These are phyloP conservation scores for Vitis rupestris DNA, from an alignment of 164 flowering plant species.

Conservation along the genomic window DNA sequence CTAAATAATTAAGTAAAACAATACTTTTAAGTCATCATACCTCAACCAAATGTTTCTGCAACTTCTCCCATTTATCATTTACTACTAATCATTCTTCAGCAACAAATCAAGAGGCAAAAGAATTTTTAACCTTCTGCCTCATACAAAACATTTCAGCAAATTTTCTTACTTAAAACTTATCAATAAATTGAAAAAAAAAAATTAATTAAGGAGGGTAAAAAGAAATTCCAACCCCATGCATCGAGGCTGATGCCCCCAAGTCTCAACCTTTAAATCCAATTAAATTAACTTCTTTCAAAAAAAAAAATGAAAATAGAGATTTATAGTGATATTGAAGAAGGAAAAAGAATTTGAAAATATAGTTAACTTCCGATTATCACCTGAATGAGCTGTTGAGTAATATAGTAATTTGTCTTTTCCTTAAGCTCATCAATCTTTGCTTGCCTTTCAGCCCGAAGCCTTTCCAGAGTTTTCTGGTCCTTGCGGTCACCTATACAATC, in stretches of 20 bases:
- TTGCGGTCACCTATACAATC: slow-evolving; percentile 61
- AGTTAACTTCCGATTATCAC: slow-evolving; percentile 27
- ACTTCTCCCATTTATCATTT: not conserved
- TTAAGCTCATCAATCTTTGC: slow-evolving; percentile 89
- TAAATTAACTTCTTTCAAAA: too few relatives aligned
- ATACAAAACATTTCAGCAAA: not conserved
- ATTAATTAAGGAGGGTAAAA: not conserved
- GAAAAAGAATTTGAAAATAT: not conserved
- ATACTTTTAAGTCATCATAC: not conserved
- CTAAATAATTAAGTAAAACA: too few relatives aligned
- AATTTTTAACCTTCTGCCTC: not conserved
- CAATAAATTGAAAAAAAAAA: too few relatives aligned
- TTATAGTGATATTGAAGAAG: not conserved
- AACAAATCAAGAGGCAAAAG: not conserved
- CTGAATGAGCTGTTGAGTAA: slow-evolving; percentile 94
- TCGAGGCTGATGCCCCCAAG: not conserved
- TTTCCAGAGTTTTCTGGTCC: slow-evolving; percentile 83
- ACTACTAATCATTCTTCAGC: not conserved
- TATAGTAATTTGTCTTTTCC: slow-evolving; percentile 86
- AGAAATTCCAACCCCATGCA: not conserved
- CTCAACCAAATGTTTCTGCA: not conserved
- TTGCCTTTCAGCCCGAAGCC: slow-evolving; percentile 81
- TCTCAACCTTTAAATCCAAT: not conserved
- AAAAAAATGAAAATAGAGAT: not conserved
- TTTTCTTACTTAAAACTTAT: not conserved